These are phyloP conservation scores for Dioszegia aurantiaca DNA, from an alignment of 768 basidiomycete species.

Conservation along the genomic window DNA sequence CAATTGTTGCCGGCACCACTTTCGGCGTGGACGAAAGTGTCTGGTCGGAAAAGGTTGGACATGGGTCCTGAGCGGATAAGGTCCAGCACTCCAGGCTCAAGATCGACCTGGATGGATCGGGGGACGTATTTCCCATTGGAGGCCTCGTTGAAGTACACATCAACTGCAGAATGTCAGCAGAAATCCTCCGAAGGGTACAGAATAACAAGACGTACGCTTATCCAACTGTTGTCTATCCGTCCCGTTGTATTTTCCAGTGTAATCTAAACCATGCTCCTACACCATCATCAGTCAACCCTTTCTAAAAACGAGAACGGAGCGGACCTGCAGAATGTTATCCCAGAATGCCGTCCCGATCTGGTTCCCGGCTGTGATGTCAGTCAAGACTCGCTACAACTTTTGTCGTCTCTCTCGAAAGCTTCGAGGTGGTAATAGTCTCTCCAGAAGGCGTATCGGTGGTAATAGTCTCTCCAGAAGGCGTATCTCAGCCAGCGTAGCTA, in stretches of 20 bases:
- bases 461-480: neutral
- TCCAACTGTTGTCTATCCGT: slow-evolving; percentile 70
- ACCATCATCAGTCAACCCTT: slow-evolving; percentile 1
- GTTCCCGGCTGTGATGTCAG: slow-evolving; percentile 29
- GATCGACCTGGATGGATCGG: slow-evolving; percentile 81
- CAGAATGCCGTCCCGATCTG: slow-evolving; percentile 63
- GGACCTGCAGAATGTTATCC: slow-evolving; percentile 77
- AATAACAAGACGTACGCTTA: slow-evolving; percentile 57
- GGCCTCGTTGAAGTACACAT: slow-evolving; percentile 78
- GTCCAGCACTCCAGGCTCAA: slow-evolving; percentile 83
- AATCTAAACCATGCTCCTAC: slow-evolving; percentile 48
- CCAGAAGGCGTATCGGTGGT: neutral
- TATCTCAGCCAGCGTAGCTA: neutral
- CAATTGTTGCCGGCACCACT: slow-evolving; percentile 84
- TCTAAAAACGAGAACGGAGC: slow-evolving; percentile 52
- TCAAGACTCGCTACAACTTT: slow-evolving; percentile 4
- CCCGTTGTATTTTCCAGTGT: slow-evolving; percentile 60
- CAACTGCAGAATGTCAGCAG: slow-evolving; percentile 52
- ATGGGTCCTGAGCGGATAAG: slow-evolving; percentile 68
- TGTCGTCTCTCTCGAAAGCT: neutral
- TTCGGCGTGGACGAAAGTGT: slow-evolving; percentile 70
- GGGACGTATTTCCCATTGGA: slow-evolving; percentile 75
- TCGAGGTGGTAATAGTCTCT: neutral
- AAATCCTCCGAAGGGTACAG: neutral
- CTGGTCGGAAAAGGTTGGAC: slow-evolving; percentile 78